These are phyloP conservation scores for Exsudoporus frostii DNA, from an alignment of 768 basidiomycete genomes.

Conservation along the genomic window DNA sequence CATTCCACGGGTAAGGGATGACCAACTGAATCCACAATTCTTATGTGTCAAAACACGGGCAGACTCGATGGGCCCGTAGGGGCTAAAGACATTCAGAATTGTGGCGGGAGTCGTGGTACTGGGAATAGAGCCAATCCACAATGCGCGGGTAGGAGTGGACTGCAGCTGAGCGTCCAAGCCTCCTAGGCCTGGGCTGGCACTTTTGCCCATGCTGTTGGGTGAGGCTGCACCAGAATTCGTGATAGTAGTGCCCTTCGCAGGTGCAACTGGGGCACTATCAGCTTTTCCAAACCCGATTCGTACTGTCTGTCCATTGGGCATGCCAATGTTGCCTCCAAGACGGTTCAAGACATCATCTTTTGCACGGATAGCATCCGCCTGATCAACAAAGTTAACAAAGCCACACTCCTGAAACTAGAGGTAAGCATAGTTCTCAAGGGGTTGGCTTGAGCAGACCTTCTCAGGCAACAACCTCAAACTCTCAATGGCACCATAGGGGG, in stretches of 20 bases:
- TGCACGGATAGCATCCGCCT: conserved; percentile 92
- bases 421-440: conserved; percentile 15
- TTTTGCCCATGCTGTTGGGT: conserved; percentile 51
- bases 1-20: background rate
- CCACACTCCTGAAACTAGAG: conserved; percentile 79
- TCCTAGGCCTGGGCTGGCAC: conserved; percentile 51
- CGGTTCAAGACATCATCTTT: conserved; percentile 98
- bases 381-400: conserved; percentile 98
- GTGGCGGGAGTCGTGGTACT: conserved; percentile 93
- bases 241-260: conserved; percentile 68
- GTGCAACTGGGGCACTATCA: conserved; percentile 90
- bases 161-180: conserved; percentile 85
- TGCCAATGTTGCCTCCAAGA: conserved; percentile 88
- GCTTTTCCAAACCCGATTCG: conserved; percentile 98
- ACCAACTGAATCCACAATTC: conserved; percentile 89
- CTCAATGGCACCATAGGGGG: conserved; percentile 96
- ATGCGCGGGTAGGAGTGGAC: conserved; percentile 87
- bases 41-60: conserved; percentile 96
- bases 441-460: conserved; percentile 57
- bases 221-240: conserved; percentile 65
- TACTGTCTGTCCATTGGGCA: conserved; percentile 94
- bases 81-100: conserved; percentile 93
- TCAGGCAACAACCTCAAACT: conserved; percentile 92
- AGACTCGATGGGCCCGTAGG: conserved; percentile 96
- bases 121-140: conserved; percentile 98